Conservation (phyloP, 305 asterid species). For the Fraxinus latifolia region DNA sequence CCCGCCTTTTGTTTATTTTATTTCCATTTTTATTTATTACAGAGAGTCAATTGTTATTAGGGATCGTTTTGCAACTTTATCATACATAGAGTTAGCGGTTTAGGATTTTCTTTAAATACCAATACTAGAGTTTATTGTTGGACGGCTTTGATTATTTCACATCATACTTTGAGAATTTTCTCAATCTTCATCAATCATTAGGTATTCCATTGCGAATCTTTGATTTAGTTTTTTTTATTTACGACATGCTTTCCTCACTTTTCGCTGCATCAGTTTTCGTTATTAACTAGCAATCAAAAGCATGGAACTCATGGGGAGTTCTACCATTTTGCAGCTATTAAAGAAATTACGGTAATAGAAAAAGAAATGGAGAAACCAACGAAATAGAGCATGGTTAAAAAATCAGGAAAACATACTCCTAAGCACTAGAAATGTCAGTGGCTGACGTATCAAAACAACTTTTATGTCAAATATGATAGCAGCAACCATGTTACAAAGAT, state of each 20-base stretch:
- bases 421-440: background rate
- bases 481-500: background rate
- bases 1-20: background rate
- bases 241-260: background rate
- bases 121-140: background rate
- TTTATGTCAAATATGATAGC: background rate
- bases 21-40: background rate
- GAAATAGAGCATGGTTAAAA: background rate
- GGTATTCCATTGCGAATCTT: background rate
- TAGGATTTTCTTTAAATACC: background rate
- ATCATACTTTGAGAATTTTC: background rate
- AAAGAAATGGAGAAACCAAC: background rate
- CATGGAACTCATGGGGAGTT: background rate
- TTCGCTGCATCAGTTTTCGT: background rate
- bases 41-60: background rate
- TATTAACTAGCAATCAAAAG: background rate
- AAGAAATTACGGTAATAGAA: background rate
- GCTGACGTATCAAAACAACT: background rate
- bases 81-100: background rate
- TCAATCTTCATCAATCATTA: background rate
- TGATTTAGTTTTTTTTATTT: background rate
- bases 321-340: background rate
- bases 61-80: background rate
- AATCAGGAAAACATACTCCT: background rate
- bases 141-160: background rate